Evolutionary conservation across 768 basidiomycete species (phyloP).

Genomic region (Boletus sp.): DNA sequence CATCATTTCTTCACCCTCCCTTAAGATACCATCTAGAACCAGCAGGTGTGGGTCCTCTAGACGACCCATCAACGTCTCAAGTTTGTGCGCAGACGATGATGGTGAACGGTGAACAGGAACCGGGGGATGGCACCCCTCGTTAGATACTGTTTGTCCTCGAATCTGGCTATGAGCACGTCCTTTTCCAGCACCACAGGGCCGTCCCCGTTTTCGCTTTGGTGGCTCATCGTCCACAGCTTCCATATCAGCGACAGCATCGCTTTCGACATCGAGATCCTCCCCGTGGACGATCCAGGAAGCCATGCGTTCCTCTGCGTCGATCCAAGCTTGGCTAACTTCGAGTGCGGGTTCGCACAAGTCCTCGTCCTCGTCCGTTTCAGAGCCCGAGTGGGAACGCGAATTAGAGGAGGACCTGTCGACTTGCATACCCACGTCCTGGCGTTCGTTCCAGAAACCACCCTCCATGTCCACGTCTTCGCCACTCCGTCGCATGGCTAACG

Average conservation of each 20-base stretch:
- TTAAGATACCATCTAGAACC: slow-evolving; percentile 36
- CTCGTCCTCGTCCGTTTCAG: neutral
- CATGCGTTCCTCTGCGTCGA: slow-evolving; percentile 32
- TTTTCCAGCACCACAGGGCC: neutral
- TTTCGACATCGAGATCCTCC: slow-evolving; percentile 7
- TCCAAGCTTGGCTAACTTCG: slow-evolving; percentile 36
- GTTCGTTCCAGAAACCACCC: neutral
- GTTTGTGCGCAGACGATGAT: neutral
- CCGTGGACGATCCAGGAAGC: slow-evolving; percentile 22
- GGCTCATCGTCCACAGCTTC: neutral
- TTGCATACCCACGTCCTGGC: slow-evolving; percentile 1
- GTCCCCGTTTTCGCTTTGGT: slow-evolving; percentile 13
- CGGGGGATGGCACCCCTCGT: neutral
- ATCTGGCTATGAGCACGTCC: neutral
- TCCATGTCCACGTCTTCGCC: slow-evolving; percentile 7
- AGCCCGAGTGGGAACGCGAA: slow-evolving; percentile 12
- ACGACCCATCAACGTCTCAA: slow-evolving; percentile 28
- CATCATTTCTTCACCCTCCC: slow-evolving; percentile 27
- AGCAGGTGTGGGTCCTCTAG: slow-evolving; percentile 31
- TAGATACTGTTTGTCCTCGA: neutral
- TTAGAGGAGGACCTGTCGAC: slow-evolving; percentile 23
- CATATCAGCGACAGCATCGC: neutral
- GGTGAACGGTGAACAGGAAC: neutral
- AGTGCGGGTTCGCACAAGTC: slow-evolving; percentile 27
- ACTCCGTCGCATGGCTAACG: slow-evolving; percentile 13